A percentile compares a stretch with the other conserved stretches of the same genome.
Conservation (phyloP, 2,329 filamentous ascomycete species). For the Chrysoporthe deuterocubensis region DNA sequence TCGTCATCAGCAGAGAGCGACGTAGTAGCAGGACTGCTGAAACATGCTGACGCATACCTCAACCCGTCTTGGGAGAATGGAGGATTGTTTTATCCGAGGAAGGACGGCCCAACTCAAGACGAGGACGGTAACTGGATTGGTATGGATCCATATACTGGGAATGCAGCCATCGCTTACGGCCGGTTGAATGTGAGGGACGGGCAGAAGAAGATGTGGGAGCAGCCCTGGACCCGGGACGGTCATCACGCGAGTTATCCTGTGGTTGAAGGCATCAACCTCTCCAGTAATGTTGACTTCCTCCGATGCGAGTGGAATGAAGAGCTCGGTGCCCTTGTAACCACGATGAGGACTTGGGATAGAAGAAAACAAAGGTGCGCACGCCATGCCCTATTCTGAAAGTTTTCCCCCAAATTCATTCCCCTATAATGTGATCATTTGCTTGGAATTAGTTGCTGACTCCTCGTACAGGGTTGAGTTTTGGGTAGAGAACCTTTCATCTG, state of each 20-base stretch:
- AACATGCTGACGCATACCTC: conserved; percentile 36
- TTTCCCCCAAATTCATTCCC: not conserved
- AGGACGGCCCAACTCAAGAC: conserved; percentile 32
- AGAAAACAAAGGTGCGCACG: conserved; percentile 6
- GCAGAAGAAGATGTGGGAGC: conserved; percentile 41
- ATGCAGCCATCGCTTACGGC: conserved; percentile 42
- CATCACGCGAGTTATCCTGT: conserved; percentile 14
- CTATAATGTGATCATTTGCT: too few species aligned
- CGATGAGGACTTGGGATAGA: conserved; percentile 21
- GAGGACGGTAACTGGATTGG: conserved; percentile 33
- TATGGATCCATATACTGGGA: conserved; percentile 43
- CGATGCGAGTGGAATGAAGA: conserved; percentile 18
- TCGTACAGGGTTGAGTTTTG: not conserved
- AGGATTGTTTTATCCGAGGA: conserved; percentile 40
- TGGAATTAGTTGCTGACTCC: not conserved
- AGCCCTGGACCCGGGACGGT: conserved; percentile 36
- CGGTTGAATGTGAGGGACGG: conserved; percentile 43
- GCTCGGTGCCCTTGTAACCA: conserved; percentile 3
- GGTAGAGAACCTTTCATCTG: conserved; percentile 15
- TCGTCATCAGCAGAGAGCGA: conserved; percentile 26
- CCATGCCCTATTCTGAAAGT: not conserved
- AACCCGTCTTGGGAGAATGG: conserved; percentile 40
- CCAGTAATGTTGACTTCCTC: conserved; percentile 16
- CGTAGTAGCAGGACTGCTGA: conserved; percentile 31
- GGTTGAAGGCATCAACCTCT: conserved; percentile 13